Base-by-base conservation (phyloP, 805 yeast species). In the Cyberlindnera galapagoensis region DNA sequence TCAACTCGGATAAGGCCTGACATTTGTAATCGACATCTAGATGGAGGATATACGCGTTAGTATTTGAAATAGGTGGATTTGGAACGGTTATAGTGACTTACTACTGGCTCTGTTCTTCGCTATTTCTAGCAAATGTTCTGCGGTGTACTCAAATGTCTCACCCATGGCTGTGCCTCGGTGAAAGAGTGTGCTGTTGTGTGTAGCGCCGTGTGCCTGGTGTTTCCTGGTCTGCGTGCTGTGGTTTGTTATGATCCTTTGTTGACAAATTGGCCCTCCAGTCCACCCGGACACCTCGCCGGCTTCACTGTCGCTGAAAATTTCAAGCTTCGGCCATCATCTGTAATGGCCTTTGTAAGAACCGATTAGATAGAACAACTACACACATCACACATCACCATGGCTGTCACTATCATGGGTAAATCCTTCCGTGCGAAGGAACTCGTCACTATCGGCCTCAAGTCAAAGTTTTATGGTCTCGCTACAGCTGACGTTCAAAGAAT, bases 381-480 rank as follows among this genome's bases (percentile, higher is more conserved):
- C 15, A 7, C 17, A 13, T 18, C 15, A 6, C 7, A 22, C 9
- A 22, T 8, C 7, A 11, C 26, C 10, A 49, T 50, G 54, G 54
- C 46, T 11, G 47, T 49, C 5, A 42, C 52, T 18, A 42, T 50
- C 18, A 47, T 48, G 46, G 54, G 54, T 16, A 50, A 50, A 33
- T 43, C 53, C 23, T 50, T 50, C 43, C 48, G 52, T 31, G 53
- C 52, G 30, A 48, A 50, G 31, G 52, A 48, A 28, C 39, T 48
- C n/a, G 46, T 50, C 18, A 43, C 43, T 24, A 62, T 70, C 42
- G 97, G 94, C 5, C 67, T 92, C 41, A 77, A 88, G 16, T 71
- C 80, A 35, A 79, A 78, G 41, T 80, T 92, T 43, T 88, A 83
- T 54, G 98, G 97, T 19, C 65, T 92, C 24, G 96, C 97, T n/a